A percentile compares a stretch with the other conserved stretches of the same genome.
phyloP scores from a whole-genome alignment of 257 asterid genomes.

The Capsicum baccatum region DNA sequence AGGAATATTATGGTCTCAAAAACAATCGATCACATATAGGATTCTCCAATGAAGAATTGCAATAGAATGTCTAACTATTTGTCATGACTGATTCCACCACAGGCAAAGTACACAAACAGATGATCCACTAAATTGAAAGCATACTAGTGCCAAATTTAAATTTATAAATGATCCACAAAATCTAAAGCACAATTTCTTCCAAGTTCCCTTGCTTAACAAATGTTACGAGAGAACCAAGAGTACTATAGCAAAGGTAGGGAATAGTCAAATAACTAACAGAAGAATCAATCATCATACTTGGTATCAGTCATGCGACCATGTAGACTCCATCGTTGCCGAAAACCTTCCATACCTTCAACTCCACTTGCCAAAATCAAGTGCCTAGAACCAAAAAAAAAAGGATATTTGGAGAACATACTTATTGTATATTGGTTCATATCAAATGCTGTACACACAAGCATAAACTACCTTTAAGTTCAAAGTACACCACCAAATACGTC shows the following conservation, averaged over 20 bases:
- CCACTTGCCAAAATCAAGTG: constrained; percentile 97
- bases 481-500: not conserved
- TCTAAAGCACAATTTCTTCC: not conserved
- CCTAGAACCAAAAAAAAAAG: constrained; percentile 39
- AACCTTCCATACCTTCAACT: constrained; percentile 84
- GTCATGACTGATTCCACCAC: not conserved
- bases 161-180: not conserved
- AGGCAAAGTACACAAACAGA: not conserved
- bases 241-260: not conserved
- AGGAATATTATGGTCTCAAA: not conserved
- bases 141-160: not conserved
- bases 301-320: constrained; percentile 87
- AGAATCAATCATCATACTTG: constrained; percentile 54
- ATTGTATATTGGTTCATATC: not conserved
- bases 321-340: constrained; percentile 92
- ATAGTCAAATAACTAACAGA: not conserved
- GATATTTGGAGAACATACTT: not conserved
- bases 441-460: constrained; percentile 8
- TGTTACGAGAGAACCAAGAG: not conserved
- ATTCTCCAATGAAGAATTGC: not conserved
- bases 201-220: not conserved
- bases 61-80: not conserved
- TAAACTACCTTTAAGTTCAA: constrained; percentile 12
- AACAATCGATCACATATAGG: not conserved
- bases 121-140: not conserved